Evolutionary conservation across 306 rosid species (phyloP), one percentile per base, ranked within the genome.

Genomic region (Vigna trinervia): DNA sequence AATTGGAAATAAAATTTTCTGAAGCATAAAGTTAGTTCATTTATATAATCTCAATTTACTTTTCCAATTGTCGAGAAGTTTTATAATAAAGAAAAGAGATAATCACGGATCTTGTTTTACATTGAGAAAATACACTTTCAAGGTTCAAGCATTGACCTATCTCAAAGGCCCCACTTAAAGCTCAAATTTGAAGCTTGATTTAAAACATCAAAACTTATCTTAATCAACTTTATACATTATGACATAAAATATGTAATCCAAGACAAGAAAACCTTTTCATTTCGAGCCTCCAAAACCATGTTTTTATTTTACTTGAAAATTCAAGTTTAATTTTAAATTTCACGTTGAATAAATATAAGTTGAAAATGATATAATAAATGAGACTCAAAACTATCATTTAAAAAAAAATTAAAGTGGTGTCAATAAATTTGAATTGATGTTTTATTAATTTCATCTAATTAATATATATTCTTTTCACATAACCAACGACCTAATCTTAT

Each of bases 91-190:
- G 65, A 38, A 12, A 54, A 72, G 77, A 72, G 77, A 28, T 72
- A 36, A 72, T 56, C 51, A 15, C 77, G 77, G 77, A 72, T 72
- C 77, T 8, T 56, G 77, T 39, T 56, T 38, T 72, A 20, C 53
- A 15, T 20, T 38, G 53, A 12, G 41, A 54, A 71, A 54, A 19
- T 5, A 5, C 20, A 39, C 46, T 50, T 70, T 48, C 26, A 32
- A 30, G 26, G 30, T 70, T 48, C 26, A 32, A 50, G n/a, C 34
- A 53, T 71, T 36, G 48, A 19, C 64, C 63, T 19, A 36, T 23
- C 5, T 22, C 32, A 20, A 0, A 71, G 15, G 50, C 14, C 76
- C 76, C 64, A 36, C 51, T 53, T 53, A 11, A 71, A 71, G 62
- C 32, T 51, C 36, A 52, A 50, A 71, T 41, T 32, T 41, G 71